A percentile compares a stretch with the other conserved stretches of the same genome.
phyloP scores from a whole-genome alignment of 139 green algal genomes.

The Micromonas pusilla region DNA sequence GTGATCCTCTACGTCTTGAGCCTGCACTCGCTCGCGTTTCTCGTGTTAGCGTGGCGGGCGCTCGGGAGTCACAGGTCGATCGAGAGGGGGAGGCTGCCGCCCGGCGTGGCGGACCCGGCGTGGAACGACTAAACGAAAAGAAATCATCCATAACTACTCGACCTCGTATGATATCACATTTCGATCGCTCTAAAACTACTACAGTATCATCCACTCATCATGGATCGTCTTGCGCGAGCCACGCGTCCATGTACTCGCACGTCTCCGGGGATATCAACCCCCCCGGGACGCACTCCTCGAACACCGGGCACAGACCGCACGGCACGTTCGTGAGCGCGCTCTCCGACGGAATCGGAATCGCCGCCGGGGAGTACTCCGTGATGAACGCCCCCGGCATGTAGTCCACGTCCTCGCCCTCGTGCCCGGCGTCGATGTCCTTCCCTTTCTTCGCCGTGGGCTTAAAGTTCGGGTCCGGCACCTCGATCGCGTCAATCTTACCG shows the following conservation, averaged over 20 bases:
- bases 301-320: conserved; percentile 81
- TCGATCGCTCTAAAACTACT: no score
- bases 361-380: background rate
- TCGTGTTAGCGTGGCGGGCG: background rate
- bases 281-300: conserved; percentile 63
- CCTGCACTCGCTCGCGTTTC: background rate
- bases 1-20: background rate
- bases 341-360: conserved; percentile 39
- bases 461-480: background rate
- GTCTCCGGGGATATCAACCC: conserved; percentile 67
- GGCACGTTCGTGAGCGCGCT: conserved; percentile 60
- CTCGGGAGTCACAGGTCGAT: no score
- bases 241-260: conserved; percentile 71
- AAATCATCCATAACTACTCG: no score
- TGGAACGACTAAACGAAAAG: no score
- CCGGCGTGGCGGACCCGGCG: no score
- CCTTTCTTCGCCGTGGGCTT: background rate
- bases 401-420: conserved; percentile 30
- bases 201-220: no score
- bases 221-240: no score
- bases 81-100: no score
- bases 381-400: background rate
- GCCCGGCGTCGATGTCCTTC: conserved; percentile 21
- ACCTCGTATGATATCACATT: no score
- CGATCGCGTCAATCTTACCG: conserved; percentile 49